Conservation (phyloP, 495 filamentous ascomycete genomes). For the Hyaloscypha variabilis region DNA sequence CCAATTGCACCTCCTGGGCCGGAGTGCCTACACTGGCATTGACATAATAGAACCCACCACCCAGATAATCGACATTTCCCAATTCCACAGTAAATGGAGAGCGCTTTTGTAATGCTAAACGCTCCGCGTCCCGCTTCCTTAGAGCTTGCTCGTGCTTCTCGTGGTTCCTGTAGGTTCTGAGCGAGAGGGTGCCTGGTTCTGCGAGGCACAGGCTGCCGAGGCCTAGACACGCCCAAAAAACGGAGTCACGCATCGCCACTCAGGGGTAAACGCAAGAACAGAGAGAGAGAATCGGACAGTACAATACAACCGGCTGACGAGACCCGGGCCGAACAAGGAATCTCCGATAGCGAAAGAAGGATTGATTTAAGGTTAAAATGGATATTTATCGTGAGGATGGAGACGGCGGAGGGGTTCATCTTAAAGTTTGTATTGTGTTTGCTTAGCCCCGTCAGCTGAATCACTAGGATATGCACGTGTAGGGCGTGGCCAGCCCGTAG, state of each 20-base stretch:
- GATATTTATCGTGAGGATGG: neutral
- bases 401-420: neutral
- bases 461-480: neutral
- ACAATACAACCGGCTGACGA: neutral
- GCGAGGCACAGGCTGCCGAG: neutral
- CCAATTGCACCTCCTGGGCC: constrained; percentile 51
- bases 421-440: neutral
- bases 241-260: neutral
- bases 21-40: constrained; percentile 72
- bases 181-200: neutral
- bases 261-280: neutral
- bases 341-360: neutral
- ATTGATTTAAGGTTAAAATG: neutral
- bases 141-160: neutral
- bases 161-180: neutral
- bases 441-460: neutral
- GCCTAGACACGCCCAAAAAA: neutral
- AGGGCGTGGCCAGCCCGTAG: neutral
- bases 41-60: constrained; percentile 60
- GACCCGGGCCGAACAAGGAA: neutral
- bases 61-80: constrained; percentile 34
- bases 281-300: neutral
- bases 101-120: neutral
- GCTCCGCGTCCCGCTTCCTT: neutral
- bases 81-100: neutral